Evolutionary conservation across 2,329 filamentous ascomycete genomes (phyloP).

Genomic region (Phaeophleospora eucalypticola): DNA sequence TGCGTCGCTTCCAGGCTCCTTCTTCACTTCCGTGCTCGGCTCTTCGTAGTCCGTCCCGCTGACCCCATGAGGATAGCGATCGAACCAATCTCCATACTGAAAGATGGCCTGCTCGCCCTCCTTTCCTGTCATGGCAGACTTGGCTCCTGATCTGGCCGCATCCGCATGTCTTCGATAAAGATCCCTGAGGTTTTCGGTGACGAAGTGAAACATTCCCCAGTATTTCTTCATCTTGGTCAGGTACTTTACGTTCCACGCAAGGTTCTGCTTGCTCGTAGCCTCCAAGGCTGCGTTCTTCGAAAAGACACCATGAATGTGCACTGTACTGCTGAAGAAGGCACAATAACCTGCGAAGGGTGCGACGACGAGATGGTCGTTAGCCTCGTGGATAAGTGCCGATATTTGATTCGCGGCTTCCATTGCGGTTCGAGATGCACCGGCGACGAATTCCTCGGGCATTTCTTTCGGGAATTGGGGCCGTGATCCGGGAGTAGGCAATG

Average conservation of each 20-base stretch:
- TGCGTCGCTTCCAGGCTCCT: constrained; percentile 78
- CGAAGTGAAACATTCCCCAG: constrained; percentile 98
- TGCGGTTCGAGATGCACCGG: constrained; percentile 68
- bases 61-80: constrained; percentile 88
- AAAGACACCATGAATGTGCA: constrained; percentile 91
- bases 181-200: constrained; percentile 86
- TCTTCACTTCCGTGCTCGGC: constrained; percentile 58
- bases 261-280: constrained; percentile 72
- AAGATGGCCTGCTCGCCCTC: constrained; percentile 63
- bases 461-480: constrained; percentile 56
- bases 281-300: constrained; percentile 76
- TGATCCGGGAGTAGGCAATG: constrained; percentile 63
- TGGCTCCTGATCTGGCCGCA: constrained; percentile 63
- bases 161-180: constrained; percentile 83
- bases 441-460: constrained; percentile 72
- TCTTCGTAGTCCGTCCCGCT: constrained; percentile 80
- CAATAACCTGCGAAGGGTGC: constrained; percentile 94
- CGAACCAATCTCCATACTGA: constrained; percentile 97
- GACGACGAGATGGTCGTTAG: constrained; percentile 73
- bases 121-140: constrained; percentile 33
- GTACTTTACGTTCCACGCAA: constrained; percentile 84
- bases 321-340: constrained; percentile 85
- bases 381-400: constrained; percentile 75
- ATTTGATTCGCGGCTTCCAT: constrained; percentile 83
- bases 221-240: constrained; percentile 93